Evolutionary conservation across 768 basidiomycete genomes (phyloP), one percentile per base, ranked within the genome.

Genomic region (Thelephora ganbajun): DNA sequence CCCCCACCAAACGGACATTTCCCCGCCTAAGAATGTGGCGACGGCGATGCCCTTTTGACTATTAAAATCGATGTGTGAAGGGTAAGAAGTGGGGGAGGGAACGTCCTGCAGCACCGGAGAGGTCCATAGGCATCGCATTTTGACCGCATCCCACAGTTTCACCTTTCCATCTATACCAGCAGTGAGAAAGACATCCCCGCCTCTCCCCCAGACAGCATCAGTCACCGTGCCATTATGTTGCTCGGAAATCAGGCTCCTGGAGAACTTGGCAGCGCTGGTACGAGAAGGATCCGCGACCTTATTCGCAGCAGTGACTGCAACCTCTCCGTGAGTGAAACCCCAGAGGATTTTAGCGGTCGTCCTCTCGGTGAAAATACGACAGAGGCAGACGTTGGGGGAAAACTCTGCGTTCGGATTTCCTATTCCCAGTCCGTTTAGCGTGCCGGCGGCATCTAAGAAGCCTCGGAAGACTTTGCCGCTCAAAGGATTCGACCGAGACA

Each of bases 321-420:
- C 71, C 47, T 79, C 76, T 23, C 87, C 88, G 44, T 71, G 74
- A 20, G 69, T 65, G 54, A 76, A 81, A 3, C 86, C 88, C 88
- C 87, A 90, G 5, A 76, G 63, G 11, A 84, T 68, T 47, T 75
- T 77, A 9, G 75, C 84, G 0, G 79, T 78, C 4, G 74, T 74
- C 3, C 81, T 80, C 20, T 76, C 73, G 0, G 83, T 79, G 14
- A 71, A 55, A 19, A 87, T 62, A 3, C 68, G 63, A 50, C 79
- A 81, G 0, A 69, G 59, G 12, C 79, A 74, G 11, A 86, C 70
- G 45, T 85, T 69, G 2, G 83, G 82, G 1, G 74, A 70, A 51
- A 87, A 81, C 55, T 87, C 83, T 11, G 73, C 72, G 53, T 86
- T 85, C 3, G 82, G 83, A 54, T 87, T 86, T 3, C 80, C 81